phyloP scores from a whole-genome alignment of 2,329 filamentous ascomycete genomes.

The Colletotrichum theobromicola region DNA sequence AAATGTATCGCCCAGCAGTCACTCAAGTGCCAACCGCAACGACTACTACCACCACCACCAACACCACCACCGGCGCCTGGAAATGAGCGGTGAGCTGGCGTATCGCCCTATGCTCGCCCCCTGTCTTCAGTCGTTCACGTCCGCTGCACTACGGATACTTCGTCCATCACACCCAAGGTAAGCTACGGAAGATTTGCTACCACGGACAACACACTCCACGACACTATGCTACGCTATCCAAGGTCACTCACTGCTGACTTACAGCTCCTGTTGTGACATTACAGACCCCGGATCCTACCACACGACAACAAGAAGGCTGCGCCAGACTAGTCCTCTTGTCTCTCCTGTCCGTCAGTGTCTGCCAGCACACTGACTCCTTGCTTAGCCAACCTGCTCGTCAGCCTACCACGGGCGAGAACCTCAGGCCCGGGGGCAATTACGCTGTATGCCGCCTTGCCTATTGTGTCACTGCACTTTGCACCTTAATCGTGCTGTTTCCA shows the following conservation, averaged over 20 bases:
- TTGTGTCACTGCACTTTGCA: conserved; percentile 10
- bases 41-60: not conserved
- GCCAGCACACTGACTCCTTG: conserved; percentile 13
- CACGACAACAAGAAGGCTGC: not conserved
- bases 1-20: not conserved
- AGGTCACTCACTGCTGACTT: not conserved
- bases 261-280: not conserved
- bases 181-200: not conserved
- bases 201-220: not conserved
- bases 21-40: not conserved
- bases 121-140: not conserved
- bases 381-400: conserved; percentile 3
- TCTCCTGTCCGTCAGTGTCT: conserved; percentile 13
- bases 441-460: conserved; percentile 10
- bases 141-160: not conserved
- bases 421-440: not conserved
- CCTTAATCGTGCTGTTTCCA: conserved; percentile 14
- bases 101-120: conserved; percentile 13
- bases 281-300: not conserved
- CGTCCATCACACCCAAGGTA: not conserved
- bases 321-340: not conserved
- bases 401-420: conserved; percentile 3
- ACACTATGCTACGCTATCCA: not conserved
- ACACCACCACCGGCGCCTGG: not conserved
- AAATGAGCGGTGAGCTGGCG: conserved; percentile 23